phyloP scores from a whole-genome alignment of 2,329 filamentous ascomycete genomes.

The Trichoderma afroharzianum region DNA sequence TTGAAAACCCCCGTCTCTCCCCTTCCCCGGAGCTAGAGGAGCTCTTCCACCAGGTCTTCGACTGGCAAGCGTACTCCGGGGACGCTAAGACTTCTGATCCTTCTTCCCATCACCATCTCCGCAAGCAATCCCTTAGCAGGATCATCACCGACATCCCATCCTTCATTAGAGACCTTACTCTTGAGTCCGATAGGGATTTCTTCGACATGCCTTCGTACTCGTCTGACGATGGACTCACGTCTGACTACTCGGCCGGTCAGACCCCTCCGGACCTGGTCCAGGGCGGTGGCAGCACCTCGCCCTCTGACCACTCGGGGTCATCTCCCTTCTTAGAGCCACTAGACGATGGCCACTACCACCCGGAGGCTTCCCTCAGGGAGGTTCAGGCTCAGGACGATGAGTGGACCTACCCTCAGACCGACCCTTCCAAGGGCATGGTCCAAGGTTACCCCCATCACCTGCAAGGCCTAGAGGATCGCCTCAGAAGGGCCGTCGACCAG shows the following conservation, averaged over 20 bases:
- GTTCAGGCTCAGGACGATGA: conserved; percentile 38
- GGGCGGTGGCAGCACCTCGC: conserved; percentile 38
- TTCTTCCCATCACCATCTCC: conserved; percentile 29
- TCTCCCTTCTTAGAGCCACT: conserved; percentile 30
- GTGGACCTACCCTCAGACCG: conserved; percentile 39
- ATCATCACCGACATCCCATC: conserved; percentile 35
- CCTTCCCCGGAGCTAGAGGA: conserved; percentile 35
- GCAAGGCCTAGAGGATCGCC: conserved; percentile 29
- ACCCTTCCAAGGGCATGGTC: conserved; percentile 30
- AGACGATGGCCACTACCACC: conserved; percentile 31
- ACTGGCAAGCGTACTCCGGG: conserved; percentile 35
- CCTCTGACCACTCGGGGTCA: conserved; percentile 39
- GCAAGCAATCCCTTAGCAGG: conserved; percentile 30
- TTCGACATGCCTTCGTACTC: conserved; percentile 35
- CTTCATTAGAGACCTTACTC: conserved; percentile 32
- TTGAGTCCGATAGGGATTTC: conserved; percentile 33
- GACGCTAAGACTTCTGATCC: conserved; percentile 31
- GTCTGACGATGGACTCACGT: conserved; percentile 31
- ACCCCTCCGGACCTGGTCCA: conserved; percentile 38
- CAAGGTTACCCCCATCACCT: conserved; percentile 33
- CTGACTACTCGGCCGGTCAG: conserved; percentile 35
- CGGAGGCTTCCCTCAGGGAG: conserved; percentile 32
- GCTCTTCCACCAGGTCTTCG: conserved; percentile 37
- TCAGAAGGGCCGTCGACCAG: conserved; percentile 24
- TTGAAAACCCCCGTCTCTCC: conserved; percentile 36